Percentiles rank a stretch among this genome's conserved stretches.
Conservation (phyloP, 345 rosid genomes). For the Pugionium cornutum region DNA sequence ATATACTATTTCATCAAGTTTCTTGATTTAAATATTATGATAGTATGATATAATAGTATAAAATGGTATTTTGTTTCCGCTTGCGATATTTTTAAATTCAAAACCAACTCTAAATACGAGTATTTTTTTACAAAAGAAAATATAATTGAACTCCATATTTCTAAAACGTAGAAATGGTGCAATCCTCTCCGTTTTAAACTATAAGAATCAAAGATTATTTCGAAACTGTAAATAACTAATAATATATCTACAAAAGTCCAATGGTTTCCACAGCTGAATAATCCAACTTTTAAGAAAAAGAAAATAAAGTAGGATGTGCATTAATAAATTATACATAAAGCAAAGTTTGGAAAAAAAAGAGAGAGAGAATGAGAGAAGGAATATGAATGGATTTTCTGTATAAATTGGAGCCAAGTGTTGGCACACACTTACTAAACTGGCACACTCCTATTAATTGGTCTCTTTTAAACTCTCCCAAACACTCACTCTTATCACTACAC, state of each 20-base stretch:
- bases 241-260: neutral
- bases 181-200: too few species aligned
- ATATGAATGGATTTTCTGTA: conserved; percentile 33
- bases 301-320: conserved; percentile 25
- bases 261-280: neutral
- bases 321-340: conserved; percentile 28
- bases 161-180: too few species aligned
- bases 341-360: conserved; percentile 10
- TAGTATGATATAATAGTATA: too few species aligned
- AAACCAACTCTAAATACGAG: too few species aligned
- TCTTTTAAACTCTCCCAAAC: conserved; percentile 7
- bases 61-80: too few species aligned
- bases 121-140: too few species aligned
- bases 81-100: too few species aligned
- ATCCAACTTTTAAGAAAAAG: neutral
- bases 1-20: too few species aligned
- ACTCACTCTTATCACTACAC: conserved; percentile 16
- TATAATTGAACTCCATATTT: too few species aligned
- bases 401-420: conserved; percentile 40
- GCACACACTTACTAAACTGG: conserved; percentile 24
- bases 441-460: conserved; percentile 32
- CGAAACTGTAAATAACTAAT: neutral
- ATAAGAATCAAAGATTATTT: too few species aligned
- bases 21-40: too few species aligned
- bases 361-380: conserved; percentile 17